phyloP scores from a whole-genome alignment of 768 basidiomycete genomes.

The Cytidiella melzeri region DNA sequence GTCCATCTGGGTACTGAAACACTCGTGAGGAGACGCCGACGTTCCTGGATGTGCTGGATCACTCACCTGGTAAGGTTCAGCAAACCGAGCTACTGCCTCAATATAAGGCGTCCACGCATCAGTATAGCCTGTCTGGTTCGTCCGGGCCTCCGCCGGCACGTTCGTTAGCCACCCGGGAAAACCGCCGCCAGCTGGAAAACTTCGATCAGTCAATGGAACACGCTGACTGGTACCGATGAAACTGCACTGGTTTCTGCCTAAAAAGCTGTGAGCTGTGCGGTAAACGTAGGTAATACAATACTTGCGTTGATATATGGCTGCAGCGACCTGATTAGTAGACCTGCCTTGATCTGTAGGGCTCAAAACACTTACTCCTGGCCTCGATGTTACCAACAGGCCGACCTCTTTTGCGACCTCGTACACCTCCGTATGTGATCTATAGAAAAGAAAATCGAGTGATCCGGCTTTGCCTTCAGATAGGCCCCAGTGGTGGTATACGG shows the following conservation, averaged over 20 bases:
- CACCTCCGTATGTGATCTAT: constrained; percentile 13
- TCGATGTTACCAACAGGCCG: constrained; percentile 18
- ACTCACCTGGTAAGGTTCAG: constrained; percentile 16
- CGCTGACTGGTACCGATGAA: too few relatives aligned
- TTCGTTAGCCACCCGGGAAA: constrained; percentile 23
- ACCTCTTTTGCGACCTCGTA: constrained; percentile 21
- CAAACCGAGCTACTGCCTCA: constrained; percentile 11
- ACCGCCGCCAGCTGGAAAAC: constrained; percentile 15
- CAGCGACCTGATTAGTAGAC: not conserved
- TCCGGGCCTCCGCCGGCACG: constrained; percentile 16
- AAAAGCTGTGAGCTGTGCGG: not conserved
- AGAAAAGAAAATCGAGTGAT: constrained; percentile 14
- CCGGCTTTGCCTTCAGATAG: constrained; percentile 16
- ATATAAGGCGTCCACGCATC: constrained; percentile 20
- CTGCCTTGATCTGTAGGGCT: not conserved
- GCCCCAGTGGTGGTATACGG: constrained; percentile 18
- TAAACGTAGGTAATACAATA: not conserved
- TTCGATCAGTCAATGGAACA: too few relatives aligned
- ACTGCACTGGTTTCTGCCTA: constrained; percentile 19
- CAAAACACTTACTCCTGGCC: constrained; percentile 14
- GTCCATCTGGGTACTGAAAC: constrained; percentile 19
- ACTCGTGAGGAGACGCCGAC: not conserved
- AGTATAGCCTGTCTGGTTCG: constrained; percentile 16
- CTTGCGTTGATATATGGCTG: constrained; percentile 22
- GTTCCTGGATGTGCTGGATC: constrained; percentile 1